phyloP scores from a whole-genome alignment of 2,329 filamentous ascomycete species.

The Fusarium irregulare region DNA sequence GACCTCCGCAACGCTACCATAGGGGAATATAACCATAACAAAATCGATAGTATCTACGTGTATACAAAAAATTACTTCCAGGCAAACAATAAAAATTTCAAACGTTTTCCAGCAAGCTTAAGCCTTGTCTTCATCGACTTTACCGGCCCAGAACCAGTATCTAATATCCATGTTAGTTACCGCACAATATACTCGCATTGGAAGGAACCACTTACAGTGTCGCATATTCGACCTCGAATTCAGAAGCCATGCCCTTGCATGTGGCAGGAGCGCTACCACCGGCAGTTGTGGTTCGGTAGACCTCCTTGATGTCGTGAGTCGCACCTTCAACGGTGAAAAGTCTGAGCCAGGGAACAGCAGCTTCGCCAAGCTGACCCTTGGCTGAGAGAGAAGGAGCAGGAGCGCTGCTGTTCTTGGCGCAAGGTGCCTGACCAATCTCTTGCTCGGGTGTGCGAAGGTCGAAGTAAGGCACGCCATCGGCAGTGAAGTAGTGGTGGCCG shows the following conservation, averaged over 20 bases:
- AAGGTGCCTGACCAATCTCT: constrained; percentile 69
- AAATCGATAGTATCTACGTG: constrained; percentile 26
- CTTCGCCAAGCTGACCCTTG: constrained; percentile 70
- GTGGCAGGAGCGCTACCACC: constrained; percentile 81
- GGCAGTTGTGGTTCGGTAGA: constrained; percentile 87
- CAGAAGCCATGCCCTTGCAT: constrained; percentile 71
- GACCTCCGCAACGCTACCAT: constrained; percentile 23
- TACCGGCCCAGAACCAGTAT: constrained; percentile 47
- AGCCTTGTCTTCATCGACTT: constrained; percentile 25
- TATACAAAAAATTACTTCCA: constrained; percentile 23
- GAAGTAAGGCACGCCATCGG: constrained; percentile 80
- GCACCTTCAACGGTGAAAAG: constrained; percentile 65
- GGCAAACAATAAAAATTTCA: constrained; percentile 1
- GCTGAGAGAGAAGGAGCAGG: constrained; percentile 72
- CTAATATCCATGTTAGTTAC: constrained; percentile 35
- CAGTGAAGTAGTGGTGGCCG: constrained; percentile 85
- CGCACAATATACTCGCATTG: not conserved
- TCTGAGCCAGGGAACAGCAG: constrained; percentile 84
- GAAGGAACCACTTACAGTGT: constrained; percentile 75
- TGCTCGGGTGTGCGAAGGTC: constrained; percentile 71
- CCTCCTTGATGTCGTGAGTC: constrained; percentile 74
- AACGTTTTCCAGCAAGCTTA: not conserved
- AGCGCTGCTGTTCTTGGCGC: constrained; percentile 70
- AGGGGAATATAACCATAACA: constrained; percentile 36
- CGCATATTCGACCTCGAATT: constrained; percentile 82